Base-by-base conservation (phyloP, 805 yeast species). In the Kodamaea leandrae region DNA sequence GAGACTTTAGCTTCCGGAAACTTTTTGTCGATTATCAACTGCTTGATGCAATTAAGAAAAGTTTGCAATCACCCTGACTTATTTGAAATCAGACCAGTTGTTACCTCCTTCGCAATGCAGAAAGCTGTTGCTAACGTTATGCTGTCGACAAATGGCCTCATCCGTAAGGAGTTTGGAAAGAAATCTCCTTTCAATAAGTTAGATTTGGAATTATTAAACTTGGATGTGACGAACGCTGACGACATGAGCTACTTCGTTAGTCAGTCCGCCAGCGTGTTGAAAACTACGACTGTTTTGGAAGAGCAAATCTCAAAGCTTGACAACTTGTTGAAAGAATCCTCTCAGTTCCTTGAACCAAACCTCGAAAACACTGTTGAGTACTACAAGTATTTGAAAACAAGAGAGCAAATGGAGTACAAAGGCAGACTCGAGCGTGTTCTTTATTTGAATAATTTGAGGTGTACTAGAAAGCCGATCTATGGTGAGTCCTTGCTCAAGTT, bases 31-130 rank as follows among this genome's bases (percentile, higher is more conserved):
- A 93, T 93, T 55, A 90, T 93, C 53, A 93, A 95, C 55, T 93
- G 98, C 70, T 74, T 93, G 66, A 93, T 93, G 99, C 99, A 93
- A 61, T 69, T 93, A 54, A 78, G 99, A 55, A 93, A 93, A 62
- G 98, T 93, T 36, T 91, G 99, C 66, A 91, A 91, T 60, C 99
- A 91, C 63, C 98, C 98, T 1, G 97, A 93, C 65, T 66, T 93
- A 45, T 95, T 93, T 64, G 99, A 93, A 60, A 96, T 90, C 5
- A 73, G 99, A 44, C 98, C 98, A 0, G 86, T 93, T 49, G 76
- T 86, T 29, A 93, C 99, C 0, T 90, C 98, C 2, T 82, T 87
- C 57, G 85, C 91, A 0, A 68, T 89, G 70, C 78, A 78, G 2
- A 70, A 71, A 35, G 77, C 88, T 1, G 88, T 86, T 4, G 65